Conservation (phyloP, 2,329 filamentous ascomycete genomes). For the Alternaria dauci region DNA sequence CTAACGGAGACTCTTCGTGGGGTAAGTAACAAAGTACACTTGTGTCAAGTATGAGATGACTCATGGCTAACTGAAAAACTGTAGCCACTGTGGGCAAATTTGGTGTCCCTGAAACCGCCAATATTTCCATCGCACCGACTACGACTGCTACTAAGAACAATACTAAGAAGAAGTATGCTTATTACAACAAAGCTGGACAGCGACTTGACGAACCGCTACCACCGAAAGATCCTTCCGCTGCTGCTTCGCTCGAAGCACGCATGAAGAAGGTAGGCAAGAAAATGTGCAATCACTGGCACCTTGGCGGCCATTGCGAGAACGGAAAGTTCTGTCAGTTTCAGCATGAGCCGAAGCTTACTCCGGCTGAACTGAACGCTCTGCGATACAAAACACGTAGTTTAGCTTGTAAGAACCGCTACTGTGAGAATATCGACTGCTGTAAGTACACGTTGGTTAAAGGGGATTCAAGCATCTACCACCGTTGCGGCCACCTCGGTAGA, state of each 20-base stretch:
- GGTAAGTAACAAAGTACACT: conserved; percentile 14
- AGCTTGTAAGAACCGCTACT: conserved; percentile 50
- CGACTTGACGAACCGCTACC: conserved; percentile 54
- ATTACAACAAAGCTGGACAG: conserved; percentile 55
- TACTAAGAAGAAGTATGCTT: conserved; percentile 48
- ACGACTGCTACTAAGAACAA: conserved; percentile 25
- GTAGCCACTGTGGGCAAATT: conserved; percentile 56
- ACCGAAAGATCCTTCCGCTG: conserved; percentile 35
- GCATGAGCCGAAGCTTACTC: conserved; percentile 52
- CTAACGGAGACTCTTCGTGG: conserved; percentile 32
- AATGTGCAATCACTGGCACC: conserved; percentile 48
- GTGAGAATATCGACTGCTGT: conserved; percentile 55
- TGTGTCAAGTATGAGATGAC: background rate
- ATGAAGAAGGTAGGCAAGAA: conserved; percentile 44
- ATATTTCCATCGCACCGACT: conserved; percentile 49
- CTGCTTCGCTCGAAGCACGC: conserved; percentile 38
- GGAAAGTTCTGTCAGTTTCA: conserved; percentile 54
- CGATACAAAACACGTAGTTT: conserved; percentile 54
- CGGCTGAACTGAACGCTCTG: conserved; percentile 51
- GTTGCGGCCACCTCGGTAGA: background rate
- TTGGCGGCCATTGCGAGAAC: conserved; percentile 51
- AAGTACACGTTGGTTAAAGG: conserved; percentile 19
- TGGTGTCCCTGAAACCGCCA: conserved; percentile 38
- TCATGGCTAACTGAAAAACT: conserved; percentile 25
- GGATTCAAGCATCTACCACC: background rate